Percentiles rank a stretch among this genome's conserved stretches.
Conservation (phyloP, 1,284 basidiomycete genomes). For the Malassezia globosa region DNA sequence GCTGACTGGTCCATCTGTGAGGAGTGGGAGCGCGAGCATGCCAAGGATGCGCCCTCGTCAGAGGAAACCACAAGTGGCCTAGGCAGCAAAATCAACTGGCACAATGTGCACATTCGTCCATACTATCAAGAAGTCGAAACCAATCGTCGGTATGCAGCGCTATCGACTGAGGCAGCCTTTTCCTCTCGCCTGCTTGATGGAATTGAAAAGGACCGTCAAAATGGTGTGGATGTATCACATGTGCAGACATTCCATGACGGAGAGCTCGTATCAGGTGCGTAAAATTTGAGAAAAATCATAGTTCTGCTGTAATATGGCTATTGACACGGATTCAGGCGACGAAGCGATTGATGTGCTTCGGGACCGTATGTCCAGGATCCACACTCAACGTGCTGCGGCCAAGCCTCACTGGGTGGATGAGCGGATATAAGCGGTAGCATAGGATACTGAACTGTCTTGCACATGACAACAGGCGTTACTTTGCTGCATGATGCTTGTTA, state of each 20-base stretch:
- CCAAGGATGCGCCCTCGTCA: background rate
- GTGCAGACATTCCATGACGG: constrained; percentile 7
- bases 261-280: constrained; percentile 1
- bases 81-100: constrained; percentile 5
- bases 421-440: constrained; percentile 70
- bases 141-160: constrained; percentile 13
- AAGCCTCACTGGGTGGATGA: constrained; percentile 3
- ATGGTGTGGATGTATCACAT: constrained; percentile 3
- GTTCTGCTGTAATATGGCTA: background rate
- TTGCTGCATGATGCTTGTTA: constrained; percentile 54
- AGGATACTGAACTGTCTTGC: constrained; percentile 81
- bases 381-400: constrained; percentile 3
- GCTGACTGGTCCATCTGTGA: constrained; percentile 11
- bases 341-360: constrained; percentile 9
- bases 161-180: constrained; percentile 8
- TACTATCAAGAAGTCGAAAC: constrained; percentile 2
- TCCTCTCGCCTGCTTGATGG: constrained; percentile 5
- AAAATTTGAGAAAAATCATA: no score
- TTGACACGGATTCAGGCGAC: background rate
- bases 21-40: constrained; percentile 8
- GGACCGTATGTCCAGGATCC: background rate
- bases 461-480: constrained; percentile 63
- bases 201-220: constrained; percentile 1
- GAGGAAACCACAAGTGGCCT: constrained; percentile 5
- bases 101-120: constrained; percentile 1